These are phyloP conservation scores for Elsinoe fawcettii DNA, from an alignment of 2,329 filamentous ascomycete genomes.

Conservation along the genomic window DNA sequence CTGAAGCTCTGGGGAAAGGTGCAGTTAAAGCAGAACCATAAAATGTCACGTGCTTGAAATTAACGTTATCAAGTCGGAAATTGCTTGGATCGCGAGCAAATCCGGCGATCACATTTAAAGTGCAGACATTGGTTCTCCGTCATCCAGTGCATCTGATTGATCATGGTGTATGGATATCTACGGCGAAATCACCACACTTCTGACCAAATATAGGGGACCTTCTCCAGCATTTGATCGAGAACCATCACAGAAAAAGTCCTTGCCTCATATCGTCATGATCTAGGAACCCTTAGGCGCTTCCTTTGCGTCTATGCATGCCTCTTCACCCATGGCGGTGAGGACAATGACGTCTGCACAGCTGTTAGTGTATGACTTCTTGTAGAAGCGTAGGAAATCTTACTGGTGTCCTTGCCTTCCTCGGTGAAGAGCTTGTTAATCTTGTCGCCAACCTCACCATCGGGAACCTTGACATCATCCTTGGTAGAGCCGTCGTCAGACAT, in stretches of 20 bases:
- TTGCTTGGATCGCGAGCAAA: no score
- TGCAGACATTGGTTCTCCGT: neutral
- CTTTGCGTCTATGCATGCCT: slow-evolving; percentile 87
- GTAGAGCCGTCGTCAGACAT: slow-evolving; percentile 78
- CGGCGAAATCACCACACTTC: slow-evolving; percentile 9
- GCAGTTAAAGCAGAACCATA: neutral
- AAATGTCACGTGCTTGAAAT: neutral
- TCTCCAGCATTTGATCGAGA: neutral
- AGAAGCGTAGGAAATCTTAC: slow-evolving; percentile 51
- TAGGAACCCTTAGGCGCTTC: slow-evolving; percentile 58
- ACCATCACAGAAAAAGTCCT: neutral
- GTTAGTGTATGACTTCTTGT: slow-evolving; percentile 18
- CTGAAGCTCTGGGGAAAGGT: neutral
- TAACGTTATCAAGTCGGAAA: neutral
- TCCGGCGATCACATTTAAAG: no score
- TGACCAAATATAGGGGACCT: slow-evolving; percentile 9
- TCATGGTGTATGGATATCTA: slow-evolving; percentile 15
- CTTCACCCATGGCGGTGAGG: slow-evolving; percentile 89
- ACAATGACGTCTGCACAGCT: slow-evolving; percentile 67
- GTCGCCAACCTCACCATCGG: slow-evolving; percentile 79
- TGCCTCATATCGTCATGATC: slow-evolving; percentile 14
- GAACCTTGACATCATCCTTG: slow-evolving; percentile 93
- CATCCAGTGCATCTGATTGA: slow-evolving; percentile 12
- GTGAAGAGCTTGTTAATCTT: slow-evolving; percentile 77
- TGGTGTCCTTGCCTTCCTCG: slow-evolving; percentile 82